Evolutionary conservation across 495 filamentous ascomycete species (phyloP).

Genomic region (Penicillium tannophilum): DNA sequence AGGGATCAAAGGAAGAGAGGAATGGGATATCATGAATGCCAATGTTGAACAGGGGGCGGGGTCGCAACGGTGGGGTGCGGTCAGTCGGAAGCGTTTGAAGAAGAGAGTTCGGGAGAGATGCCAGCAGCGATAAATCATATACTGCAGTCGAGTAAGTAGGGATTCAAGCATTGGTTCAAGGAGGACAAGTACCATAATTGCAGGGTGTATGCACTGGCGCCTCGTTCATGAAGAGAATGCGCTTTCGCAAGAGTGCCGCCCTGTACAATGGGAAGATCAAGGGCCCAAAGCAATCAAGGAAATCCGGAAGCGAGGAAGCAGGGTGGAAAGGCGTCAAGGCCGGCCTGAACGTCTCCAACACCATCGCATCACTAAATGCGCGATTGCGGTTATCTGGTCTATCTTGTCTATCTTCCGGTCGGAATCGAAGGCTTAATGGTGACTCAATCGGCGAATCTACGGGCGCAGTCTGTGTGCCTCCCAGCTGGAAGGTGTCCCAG

Average conservation of each 20-base stretch:
- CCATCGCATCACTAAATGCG: conserved; percentile 49
- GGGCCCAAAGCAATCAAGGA: conserved; percentile 84
- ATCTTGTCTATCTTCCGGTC: conserved; percentile 45
- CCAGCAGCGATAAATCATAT: conserved; percentile 89
- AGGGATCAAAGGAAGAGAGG: conserved; percentile 51
- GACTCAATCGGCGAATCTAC: conserved; percentile 55
- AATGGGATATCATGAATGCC: conserved; percentile 91
- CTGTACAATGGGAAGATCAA: conserved; percentile 88
- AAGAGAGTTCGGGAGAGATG: conserved; percentile 69
- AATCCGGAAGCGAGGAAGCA: conserved; percentile 73
- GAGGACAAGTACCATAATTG: conserved; percentile 69
- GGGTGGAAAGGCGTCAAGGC: conserved; percentile 79
- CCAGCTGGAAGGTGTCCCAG: conserved; percentile 70
- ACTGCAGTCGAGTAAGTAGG: conserved; percentile 53
- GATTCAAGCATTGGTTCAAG: not conserved
- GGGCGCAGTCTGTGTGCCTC: conserved; percentile 41
- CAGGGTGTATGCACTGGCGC: conserved; percentile 84
- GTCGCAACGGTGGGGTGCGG: conserved; percentile 55
- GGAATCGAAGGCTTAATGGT: conserved; percentile 52
- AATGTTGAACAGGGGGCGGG: conserved; percentile 85
- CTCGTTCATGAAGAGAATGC: conserved; percentile 80
- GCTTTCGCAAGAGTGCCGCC: conserved; percentile 83
- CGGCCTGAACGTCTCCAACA: conserved; percentile 67
- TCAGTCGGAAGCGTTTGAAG: conserved; percentile 57
- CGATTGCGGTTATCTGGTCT: conserved; percentile 36